Evolutionary conservation across 2,329 filamentous ascomycete species (phyloP).

Genomic region (Arthrobotrys sinensis): DNA sequence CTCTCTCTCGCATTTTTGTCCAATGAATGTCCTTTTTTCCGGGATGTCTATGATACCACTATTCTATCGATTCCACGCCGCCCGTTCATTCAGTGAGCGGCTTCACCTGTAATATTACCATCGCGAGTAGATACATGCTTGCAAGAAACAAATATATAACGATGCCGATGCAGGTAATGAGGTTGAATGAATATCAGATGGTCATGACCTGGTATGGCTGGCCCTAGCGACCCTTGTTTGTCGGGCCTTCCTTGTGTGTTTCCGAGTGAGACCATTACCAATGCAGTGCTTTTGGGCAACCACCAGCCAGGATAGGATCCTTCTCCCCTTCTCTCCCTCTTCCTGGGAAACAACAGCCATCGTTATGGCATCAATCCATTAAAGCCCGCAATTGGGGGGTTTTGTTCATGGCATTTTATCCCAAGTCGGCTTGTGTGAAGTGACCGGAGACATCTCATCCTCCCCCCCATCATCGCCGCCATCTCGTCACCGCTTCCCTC

Average conservation of each 20-base stretch:
- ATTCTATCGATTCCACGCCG: not conserved
- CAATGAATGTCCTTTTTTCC: slow-evolving; percentile 5
- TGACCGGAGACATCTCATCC: not conserved
- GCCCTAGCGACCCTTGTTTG: slow-evolving; percentile 12
- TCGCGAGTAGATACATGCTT: not conserved
- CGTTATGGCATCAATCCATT: slow-evolving; percentile 33
- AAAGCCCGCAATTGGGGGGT: slow-evolving; percentile 16
- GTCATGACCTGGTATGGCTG: no score
- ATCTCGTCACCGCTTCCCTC: not conserved
- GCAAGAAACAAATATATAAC: not conserved
- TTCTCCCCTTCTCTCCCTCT: slow-evolving; percentile 1
- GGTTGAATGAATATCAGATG: no score
- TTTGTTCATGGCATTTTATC: not conserved
- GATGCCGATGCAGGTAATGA: not conserved
- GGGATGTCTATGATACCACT: slow-evolving; percentile 48
- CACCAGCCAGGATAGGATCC: slow-evolving; percentile 19
- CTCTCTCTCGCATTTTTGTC: not conserved
- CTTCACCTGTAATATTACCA: slow-evolving; percentile 2
- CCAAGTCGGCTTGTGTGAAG: not conserved
- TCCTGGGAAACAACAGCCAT: not conserved
- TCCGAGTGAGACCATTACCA: slow-evolving; percentile 43
- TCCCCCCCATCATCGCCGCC: slow-evolving; percentile 1
- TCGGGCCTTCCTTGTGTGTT: slow-evolving; percentile 26
- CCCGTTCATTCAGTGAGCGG: not conserved
- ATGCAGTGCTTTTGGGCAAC: slow-evolving; percentile 16